Base-by-base conservation (phyloP, 2,329 filamentous ascomycete species). In the Fusarium xylarioides region DNA sequence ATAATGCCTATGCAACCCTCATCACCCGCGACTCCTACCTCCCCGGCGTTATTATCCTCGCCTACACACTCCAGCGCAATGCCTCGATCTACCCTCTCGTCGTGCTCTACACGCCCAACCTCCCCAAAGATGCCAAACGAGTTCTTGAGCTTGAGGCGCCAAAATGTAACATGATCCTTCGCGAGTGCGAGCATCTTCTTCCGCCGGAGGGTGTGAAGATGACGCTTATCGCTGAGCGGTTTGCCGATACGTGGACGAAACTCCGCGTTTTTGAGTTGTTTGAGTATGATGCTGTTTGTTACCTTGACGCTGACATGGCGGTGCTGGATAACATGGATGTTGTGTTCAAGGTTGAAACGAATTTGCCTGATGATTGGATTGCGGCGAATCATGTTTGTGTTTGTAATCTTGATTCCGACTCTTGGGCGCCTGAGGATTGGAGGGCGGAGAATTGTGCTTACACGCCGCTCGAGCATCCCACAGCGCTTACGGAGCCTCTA, bases 371-470 rank as follows among this genome's bases (percentile, higher is more conserved):
- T 26, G 73, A 71, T 46, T 76, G 74, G 74, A 43, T 76, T 28
- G 73, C 70, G 14, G 73, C 74, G 14, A 76, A 75, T 47, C 74
- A 76, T 23, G 74, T 73, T 15, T 76, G 74, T 18, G 74, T 75
- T 28, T 76, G 74, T 15, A 76, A 76, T 32, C 73, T 76, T 15
- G 74, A 76, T 30, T 60, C 47, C 0, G 74, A 76, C 7, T 64
- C 73, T 1, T 76, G 74, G 74, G 74, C 74, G 8, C 74, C 73
- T 10, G 55, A 72, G 10, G 70, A 75, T 23, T 76, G 74, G 74
- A 53, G 32, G 16, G 46, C 58, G 2, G 65, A 74, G 54, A 76
- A 76, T 18, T 76, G 74, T 38, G 73, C 74, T 8, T 76, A 75
- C 23, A 76, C 74, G 30, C 73, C 73, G 4, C 40, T 76, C 7